These are phyloP conservation scores for Anethum foeniculum DNA, from an alignment of 140 eudicot species.

Conservation along the genomic window DNA sequence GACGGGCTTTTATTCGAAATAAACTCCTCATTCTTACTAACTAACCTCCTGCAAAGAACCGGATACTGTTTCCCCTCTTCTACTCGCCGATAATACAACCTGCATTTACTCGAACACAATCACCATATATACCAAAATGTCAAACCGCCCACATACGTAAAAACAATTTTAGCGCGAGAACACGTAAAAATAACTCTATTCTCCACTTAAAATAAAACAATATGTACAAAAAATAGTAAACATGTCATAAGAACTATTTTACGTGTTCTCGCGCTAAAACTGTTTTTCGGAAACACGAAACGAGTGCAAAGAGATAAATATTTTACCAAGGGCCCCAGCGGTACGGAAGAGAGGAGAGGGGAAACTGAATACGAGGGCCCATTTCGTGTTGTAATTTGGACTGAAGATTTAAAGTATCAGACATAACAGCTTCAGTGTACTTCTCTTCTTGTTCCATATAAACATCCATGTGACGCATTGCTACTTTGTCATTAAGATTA, in stretches of 20 bases:
- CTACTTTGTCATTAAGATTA: constrained; percentile 69
- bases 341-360: constrained; percentile 73
- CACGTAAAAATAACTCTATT: too few relatives aligned
- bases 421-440: constrained; percentile 85
- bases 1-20: constrained; percentile 78
- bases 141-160: too few relatives aligned
- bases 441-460: constrained; percentile 93
- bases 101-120: constrained; percentile 7
- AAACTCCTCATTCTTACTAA: constrained; percentile 64
- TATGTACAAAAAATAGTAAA: too few relatives aligned
- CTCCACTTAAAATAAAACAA: too few relatives aligned
- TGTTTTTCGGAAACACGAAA: too few relatives aligned
- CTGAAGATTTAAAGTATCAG: constrained; percentile 59
- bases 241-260: too few relatives aligned
- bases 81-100: constrained; percentile 81
- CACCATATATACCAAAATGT: neutral
- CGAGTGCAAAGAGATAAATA: neutral
- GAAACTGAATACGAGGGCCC: constrained; percentile 65
- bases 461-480: constrained; percentile 92
- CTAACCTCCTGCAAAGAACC: constrained; percentile 76
- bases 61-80: constrained; percentile 90
- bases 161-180: too few relatives aligned
- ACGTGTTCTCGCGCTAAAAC: neutral
- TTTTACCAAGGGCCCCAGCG: constrained; percentile 90
- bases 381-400: constrained; percentile 78